Evolutionary conservation across 495 filamentous ascomycete genomes (phyloP), one percentile per base, ranked within the genome.

Genomic region (Xylaria acuta): DNA sequence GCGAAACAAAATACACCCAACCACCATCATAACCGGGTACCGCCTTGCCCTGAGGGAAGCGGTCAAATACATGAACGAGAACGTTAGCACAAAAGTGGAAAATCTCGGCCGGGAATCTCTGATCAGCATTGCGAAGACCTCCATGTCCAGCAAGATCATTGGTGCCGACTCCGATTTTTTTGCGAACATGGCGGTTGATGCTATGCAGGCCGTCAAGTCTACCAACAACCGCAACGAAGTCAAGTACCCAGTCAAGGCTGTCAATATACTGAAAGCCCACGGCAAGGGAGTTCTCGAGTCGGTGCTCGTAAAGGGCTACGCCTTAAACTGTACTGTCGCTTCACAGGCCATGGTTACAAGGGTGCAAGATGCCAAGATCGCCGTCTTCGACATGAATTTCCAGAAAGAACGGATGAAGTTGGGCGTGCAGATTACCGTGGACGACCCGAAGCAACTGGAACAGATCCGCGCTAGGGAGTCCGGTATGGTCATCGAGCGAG

Each of bases 1-100:
- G 92, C 97, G 96, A 87, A 98, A 98, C 88, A 93, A 94, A 81
- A 98, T 99, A 90, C 96, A 99, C 84, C 97, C 96, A 65, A 99
- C 96, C 32, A 99, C 96, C 66, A 98, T 99, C 83, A 99, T 99
- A 81, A 98, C 93, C 73, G 96, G 96, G 76, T 99, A 98, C 86
- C 88, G 96, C 74, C 89, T 99, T 74, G 96, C 96, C 71, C 89
- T 99, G 72, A 88, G 96, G 72, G 97, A 98, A 86, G 97, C 96
- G 64, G 93, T 99, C 76, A 94, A 95, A 82, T 99, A 97, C 85
- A 97, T 99, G 94, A 93, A 92, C 82, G 96, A 98, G 83, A 97
- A 98, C 79, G 92, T 99, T 81, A 92, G 93, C 84, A 93, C 92
- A 72, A 97, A 95, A 83, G 95, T 98, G 47, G 97, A 98, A 76